Conservation (phyloP, 2,329 filamentous ascomycete species). For the Colletotrichum lindemuthianum region DNA sequence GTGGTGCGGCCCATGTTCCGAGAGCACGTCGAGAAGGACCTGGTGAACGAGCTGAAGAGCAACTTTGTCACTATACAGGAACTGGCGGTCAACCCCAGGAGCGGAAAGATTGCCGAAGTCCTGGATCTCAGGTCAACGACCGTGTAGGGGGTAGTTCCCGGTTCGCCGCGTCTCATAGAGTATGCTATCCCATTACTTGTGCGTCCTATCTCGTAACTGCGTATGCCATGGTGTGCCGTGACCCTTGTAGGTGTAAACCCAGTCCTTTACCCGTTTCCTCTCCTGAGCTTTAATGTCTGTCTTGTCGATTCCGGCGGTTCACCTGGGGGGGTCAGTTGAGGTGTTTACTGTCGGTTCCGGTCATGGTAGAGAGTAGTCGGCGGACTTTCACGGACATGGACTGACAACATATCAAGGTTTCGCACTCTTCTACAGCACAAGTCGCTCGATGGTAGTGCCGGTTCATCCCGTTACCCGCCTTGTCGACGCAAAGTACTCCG, state of each 20-base stretch:
- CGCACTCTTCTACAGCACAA: no score
- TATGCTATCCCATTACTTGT: not conserved
- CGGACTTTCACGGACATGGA: no score
- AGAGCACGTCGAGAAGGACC: constrained; percentile 27
- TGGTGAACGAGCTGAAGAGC: constrained; percentile 20
- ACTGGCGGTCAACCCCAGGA: constrained; percentile 25
- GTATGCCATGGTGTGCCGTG: not conserved
- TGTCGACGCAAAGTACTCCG: no score
- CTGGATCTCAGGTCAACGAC: constrained; percentile 27
- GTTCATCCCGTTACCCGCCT: no score
- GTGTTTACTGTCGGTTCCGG: no score
- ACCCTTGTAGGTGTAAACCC: not conserved
- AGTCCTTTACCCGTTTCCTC: no score
- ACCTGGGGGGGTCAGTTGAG: no score
- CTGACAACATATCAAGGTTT: no score
- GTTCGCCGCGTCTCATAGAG: not conserved
- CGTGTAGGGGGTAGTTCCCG: constrained; percentile 1
- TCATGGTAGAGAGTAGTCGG: no score
- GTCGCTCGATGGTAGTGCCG: no score
- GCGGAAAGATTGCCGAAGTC: constrained; percentile 25
- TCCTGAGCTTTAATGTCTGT: no score
- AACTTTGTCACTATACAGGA: constrained; percentile 26
- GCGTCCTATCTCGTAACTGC: not conserved
- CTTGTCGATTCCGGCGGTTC: no score
- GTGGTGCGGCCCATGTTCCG: constrained; percentile 28